Base-by-base conservation (phyloP, 768 basidiomycete species). In the Roridomyces roridus region DNA sequence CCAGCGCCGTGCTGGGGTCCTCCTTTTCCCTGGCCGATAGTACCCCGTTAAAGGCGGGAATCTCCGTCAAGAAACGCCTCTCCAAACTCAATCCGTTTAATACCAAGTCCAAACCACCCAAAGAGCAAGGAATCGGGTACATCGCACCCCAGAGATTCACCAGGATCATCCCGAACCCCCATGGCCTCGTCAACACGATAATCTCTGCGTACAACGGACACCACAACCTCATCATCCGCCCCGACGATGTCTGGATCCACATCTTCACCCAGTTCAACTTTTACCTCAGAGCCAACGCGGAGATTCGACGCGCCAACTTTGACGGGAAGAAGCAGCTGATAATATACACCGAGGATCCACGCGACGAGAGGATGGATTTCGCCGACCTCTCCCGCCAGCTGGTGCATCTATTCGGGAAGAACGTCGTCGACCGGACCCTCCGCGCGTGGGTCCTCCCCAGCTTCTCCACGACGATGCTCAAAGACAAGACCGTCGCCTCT, bases 71-170 rank as follows among this genome's bases (percentile, higher is more conserved):
- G 14, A 69, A 69, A n/a, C 64, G 71, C 15, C 31, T 72, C 71
- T 43, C 31, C 64, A 2, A 74, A 75, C 49, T 73, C 70, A 37
- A 62, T 70, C 2, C 68, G 82, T 36, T 65, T 76, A n/a, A n/a
- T n/a, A 48, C 62, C 80, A n/a, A 70, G 81, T 7, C 81, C 80
- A 12, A 81, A 82, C 46, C 80, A 82, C 60, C 70, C 81, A 26
- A 81, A 81, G 77, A 65, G 74, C 6, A 72, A 75, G 1, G 77
- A 78, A 34, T 58, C 76, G 15, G 63, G 59, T 11, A 77, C 77
- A 55, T 70, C 6, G 29, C 29, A 31, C 29, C 29, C 29, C 6
- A 14, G 7, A 14, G 7, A 14, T 6, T 14, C 7, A 31, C 6
- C n/a, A n/a, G n/a, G 6, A 14, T 31, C 29, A 31, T 31, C 29